Base-by-base conservation (phyloP, 2,329 filamentous ascomycete species). In the Pseudogymnoascus sp. region DNA sequence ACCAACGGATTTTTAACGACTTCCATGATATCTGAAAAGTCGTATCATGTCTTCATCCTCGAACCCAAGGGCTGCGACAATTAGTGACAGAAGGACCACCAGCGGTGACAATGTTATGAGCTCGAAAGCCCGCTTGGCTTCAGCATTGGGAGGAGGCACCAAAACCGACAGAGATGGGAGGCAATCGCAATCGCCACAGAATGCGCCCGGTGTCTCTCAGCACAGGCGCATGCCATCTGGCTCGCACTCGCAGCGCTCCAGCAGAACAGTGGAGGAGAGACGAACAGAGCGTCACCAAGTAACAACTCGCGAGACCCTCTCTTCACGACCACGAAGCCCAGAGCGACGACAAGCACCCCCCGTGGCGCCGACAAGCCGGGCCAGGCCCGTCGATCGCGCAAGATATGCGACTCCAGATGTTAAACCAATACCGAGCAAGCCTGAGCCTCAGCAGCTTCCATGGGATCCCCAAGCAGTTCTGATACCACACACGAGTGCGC, bases 391-490 rank as follows among this genome's bases (percentile, higher is more conserved):
- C 35, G 71, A 73, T 19, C 22, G 65, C 11, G 65, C 60, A n/a
- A 70, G 66, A 63, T 60, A 65, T 43, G 59, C 69, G 64, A 67
- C 70, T 28, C 66, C 62, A 19, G 71, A 74, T 64, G 53, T 68
- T 40, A 64, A 68, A 46, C 66, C 69, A 3, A 69, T 68, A 60
- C 73, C 77, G 31, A 79, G 74, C 46, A 79, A 76, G 65, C 72
- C 75, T 31, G 83, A 86, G 65, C 71, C 76, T 26, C 77, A 78
- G n/a, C 76, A 78, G 76, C 77, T 75, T 66, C 76, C 79, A 71
- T 98, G 95, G 95, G 87, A 86, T 63, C 93, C 95, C 0, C 84
- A 91, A 72, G 93, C 87, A 7, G 88, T 84, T 0, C 78, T 98
- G 22, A 79, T 93, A 37, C 80, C 84, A 5, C 85, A 85, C 68